A percentile compares a stretch with the other conserved stretches of the same genome.
Evolutionary conservation across 345 rosid genomes (phyloP).

Genomic region (Lepidium sativum): DNA sequence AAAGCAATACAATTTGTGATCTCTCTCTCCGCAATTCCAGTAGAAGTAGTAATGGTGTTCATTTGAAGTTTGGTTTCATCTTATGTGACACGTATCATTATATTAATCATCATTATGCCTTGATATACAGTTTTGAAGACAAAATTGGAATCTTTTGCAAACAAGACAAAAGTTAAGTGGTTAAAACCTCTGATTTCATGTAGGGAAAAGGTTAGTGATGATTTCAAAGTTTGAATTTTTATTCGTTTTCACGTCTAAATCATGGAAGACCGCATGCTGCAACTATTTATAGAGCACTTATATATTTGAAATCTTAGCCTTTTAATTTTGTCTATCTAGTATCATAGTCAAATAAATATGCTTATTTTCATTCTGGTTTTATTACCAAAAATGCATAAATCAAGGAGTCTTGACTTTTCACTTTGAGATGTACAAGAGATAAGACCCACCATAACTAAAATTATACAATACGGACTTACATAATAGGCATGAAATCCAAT

Average conservation of each 20-base stretch:
- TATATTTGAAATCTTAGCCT: constrained; percentile 3
- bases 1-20: background rate
- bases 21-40: constrained; percentile 3
- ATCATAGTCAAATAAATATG: background rate
- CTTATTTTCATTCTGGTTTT: background rate
- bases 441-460: no score
- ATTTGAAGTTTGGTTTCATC: constrained; percentile 9
- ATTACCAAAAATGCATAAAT: background rate
- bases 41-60: background rate
- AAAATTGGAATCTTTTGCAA: constrained; percentile 3
- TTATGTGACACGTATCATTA: constrained; percentile 4
- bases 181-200: background rate
- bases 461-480: no score
- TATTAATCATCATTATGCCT: background rate
- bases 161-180: constrained; percentile 10
- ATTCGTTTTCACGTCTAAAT: constrained; percentile 25
- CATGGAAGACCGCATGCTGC: constrained; percentile 17
- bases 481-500: no score
- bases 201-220: constrained; percentile 13
- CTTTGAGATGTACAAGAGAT: no score
- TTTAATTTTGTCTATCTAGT: background rate
- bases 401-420: no score
- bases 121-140: background rate
- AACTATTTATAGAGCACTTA: constrained; percentile 20
- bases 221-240: constrained; percentile 22